Base-by-base conservation (phyloP, 164 flowering plant species). In the Vitis riparia region DNA sequence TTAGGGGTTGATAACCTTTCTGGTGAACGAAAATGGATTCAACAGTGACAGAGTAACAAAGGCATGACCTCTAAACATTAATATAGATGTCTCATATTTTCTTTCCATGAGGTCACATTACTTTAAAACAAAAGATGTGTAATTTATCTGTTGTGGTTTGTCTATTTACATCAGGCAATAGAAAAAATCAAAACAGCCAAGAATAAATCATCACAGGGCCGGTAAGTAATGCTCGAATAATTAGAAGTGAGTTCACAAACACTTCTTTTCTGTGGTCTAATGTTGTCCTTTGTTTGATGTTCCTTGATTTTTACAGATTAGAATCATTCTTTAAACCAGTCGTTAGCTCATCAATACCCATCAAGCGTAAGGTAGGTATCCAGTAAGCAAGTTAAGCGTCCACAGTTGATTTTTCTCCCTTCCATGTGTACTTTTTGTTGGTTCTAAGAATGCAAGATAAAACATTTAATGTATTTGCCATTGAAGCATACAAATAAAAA, bases 171-270 rank as follows among this genome's bases (percentile, higher is more conserved):
- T 44, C 66, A 93, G 99, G 97, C 97, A 50, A 80, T 93, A 66
- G 97, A 93, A 74, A 96, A 92, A 76, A 96, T 96, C 59, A 92
- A 93, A 83, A 88, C 92, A 17, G 97, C 97, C 53, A 92, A 89
- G 82, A 84, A 81, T 80, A 96, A 96, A 82, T 84, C 93, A 51
- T 78, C 96, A 50, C 98, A 96, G 79, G 97, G 94, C 77, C 81
- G 96, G 99, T 96, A 76, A 75, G 84, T 71, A 55, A 55, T 60
- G 58, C 68, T 75, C 67, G 17, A 55, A 48, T 51, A 11, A 15
- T 50, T 77, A 49, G 60, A 62, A 59, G 30, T 66, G 30, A 66
- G 7, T 59, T 55, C 2, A 55, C 29, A 30, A 32, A 29, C 12
- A 11, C 5, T 59, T 10, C 52, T 52, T 10, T 53, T 47, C 44